Evolutionary conservation across 441 rosid genomes (phyloP).

Genomic region (Viola pubescens): DNA sequence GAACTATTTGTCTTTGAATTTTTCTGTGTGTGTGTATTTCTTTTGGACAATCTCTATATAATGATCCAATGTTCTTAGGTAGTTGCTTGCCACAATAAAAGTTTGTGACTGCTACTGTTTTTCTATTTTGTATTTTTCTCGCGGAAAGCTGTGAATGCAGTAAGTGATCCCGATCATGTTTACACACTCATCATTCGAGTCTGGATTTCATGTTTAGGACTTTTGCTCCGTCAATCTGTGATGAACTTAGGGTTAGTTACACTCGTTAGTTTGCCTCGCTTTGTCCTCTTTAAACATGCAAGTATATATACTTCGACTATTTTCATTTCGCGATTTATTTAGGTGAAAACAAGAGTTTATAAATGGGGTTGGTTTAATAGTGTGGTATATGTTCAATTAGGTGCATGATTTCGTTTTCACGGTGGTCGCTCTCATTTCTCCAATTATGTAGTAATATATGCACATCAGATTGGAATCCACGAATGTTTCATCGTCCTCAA

Average conservation of each 20-base stretch:
- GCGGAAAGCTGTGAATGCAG: slow-evolving; percentile 7
- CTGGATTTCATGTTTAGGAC: no score
- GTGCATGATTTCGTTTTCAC: slow-evolving; percentile 10
- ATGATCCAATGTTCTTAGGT: slow-evolving; percentile 4
- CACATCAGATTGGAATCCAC: slow-evolving; percentile 1
- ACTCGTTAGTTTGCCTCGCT: no score
- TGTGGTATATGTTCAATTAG: no score
- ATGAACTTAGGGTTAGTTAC: no score
- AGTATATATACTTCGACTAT: no score
- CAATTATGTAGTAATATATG: not conserved
- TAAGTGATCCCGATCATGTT: slow-evolving; percentile 4
- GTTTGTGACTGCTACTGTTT: slow-evolving; percentile 12
- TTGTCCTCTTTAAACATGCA: no score
- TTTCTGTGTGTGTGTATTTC: not conserved
- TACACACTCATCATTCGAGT: slow-evolving; percentile 8
- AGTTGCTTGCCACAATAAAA: slow-evolving; percentile 4
- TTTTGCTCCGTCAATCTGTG: no score
- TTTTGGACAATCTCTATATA: not conserved
- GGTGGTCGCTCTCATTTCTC: not conserved
- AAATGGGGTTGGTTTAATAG: no score
- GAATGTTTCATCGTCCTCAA: not conserved
- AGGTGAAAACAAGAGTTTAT: no score
- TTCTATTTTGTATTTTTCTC: slow-evolving; percentile 3
- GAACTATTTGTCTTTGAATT: not conserved
- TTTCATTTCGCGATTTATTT: no score